phyloP scores from a whole-genome alignment of 2,329 filamentous ascomycete genomes.

The Mycosphaerella arachidis region DNA sequence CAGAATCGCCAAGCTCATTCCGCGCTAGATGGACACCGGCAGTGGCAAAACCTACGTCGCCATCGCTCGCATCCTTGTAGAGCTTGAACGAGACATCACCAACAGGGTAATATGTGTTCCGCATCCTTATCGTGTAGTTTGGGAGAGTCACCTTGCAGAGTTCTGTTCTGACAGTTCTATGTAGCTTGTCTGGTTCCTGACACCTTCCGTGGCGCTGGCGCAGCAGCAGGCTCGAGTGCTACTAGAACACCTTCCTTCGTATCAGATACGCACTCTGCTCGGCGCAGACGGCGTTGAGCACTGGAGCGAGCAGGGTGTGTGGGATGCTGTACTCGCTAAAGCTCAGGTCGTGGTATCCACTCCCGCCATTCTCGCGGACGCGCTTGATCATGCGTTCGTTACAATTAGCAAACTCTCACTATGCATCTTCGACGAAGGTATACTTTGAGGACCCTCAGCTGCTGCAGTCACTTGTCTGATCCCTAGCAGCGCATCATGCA shows the following conservation, averaged over 20 bases:
- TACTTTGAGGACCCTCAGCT: neutral
- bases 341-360: constrained; percentile 74
- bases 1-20: constrained; percentile 4
- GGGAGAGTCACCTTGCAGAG: neutral
- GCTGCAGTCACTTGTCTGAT: neutral
- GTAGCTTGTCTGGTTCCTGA: constrained; percentile 45
- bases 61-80: constrained; percentile 40
- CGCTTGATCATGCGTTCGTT: constrained; percentile 70
- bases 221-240: constrained; percentile 41
- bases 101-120: constrained; percentile 31
- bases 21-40: constrained; percentile 42
- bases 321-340: constrained; percentile 62
- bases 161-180: constrained; percentile 1
- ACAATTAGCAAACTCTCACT: constrained; percentile 59
- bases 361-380: constrained; percentile 68
- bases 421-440: constrained; percentile 80
- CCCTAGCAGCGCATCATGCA: constrained; percentile 65
- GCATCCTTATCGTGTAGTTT: neutral
- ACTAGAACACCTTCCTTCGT: constrained; percentile 38
- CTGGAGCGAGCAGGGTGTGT: constrained; percentile 64
- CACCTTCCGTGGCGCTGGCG: constrained; percentile 44
- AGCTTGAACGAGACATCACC: constrained; percentile 37
- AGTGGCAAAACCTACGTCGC: constrained; percentile 48
- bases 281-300: constrained; percentile 66
- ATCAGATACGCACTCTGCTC: constrained; percentile 59